Evolutionary conservation across 2,329 filamentous ascomycete species (phyloP).

Genomic region (Emmonsiellopsis sp.): DNA sequence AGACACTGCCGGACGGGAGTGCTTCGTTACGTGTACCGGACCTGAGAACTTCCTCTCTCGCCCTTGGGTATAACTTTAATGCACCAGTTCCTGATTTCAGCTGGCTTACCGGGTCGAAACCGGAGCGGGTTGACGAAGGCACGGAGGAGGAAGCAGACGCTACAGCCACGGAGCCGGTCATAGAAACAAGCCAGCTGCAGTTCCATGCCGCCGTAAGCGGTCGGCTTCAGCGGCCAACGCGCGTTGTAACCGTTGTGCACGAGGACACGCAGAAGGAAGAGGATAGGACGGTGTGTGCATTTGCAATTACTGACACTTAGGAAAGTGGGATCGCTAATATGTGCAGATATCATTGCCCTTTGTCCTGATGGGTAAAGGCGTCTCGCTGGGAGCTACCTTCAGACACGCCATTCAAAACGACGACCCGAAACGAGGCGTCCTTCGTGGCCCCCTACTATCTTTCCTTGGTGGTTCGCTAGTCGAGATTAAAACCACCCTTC

Average conservation of each 20-base stretch:
- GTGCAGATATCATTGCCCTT: slow-evolving; percentile 23
- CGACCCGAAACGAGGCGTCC: slow-evolving; percentile 16
- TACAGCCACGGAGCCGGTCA: neutral
- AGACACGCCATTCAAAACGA: slow-evolving; percentile 21
- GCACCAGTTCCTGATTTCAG: slow-evolving; percentile 23
- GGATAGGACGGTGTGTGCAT: slow-evolving; percentile 19
- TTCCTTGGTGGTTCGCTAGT: slow-evolving; percentile 24
- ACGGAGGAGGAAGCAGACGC: slow-evolving; percentile 14
- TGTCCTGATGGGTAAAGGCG: slow-evolving; percentile 18
- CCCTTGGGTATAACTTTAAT: slow-evolving; percentile 27
- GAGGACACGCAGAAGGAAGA: slow-evolving; percentile 20
- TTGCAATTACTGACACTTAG: neutral
- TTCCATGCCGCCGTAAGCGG: slow-evolving; percentile 26
- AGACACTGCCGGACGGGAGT: slow-evolving; percentile 21
- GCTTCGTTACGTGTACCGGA: slow-evolving; percentile 22
- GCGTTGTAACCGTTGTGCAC: slow-evolving; percentile 16
- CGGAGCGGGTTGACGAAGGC: slow-evolving; percentile 8
- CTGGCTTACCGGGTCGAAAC: slow-evolving; percentile 9
- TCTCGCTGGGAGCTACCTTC: slow-evolving; percentile 26
- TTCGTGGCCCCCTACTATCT: slow-evolving; percentile 14
- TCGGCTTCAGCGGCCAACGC: slow-evolving; percentile 17
- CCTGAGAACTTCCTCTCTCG: slow-evolving; percentile 18
- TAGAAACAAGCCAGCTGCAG: slow-evolving; percentile 17
- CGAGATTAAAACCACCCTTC: slow-evolving; percentile 18
- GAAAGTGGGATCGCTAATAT: slow-evolving; percentile 6